Evolutionary conservation across 2,329 filamentous ascomycete genomes (phyloP).

Genomic region (Beauveria medogensis): DNA sequence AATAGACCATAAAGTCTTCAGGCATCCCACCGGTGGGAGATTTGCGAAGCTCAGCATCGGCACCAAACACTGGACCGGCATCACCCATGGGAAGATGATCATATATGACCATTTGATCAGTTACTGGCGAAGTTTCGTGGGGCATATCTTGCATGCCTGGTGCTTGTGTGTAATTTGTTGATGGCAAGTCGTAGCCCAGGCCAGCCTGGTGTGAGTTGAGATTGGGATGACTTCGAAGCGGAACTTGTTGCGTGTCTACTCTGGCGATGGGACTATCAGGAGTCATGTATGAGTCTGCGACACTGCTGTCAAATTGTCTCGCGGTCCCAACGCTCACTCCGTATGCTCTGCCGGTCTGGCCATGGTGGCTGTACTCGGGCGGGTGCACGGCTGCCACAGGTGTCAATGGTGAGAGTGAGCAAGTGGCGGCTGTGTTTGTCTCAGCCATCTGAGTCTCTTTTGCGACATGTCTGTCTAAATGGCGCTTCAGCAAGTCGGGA

Average conservation of each 20-base stretch:
- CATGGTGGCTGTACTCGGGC: not conserved
- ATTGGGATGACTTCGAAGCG: not conserved
- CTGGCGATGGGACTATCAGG: not conserved
- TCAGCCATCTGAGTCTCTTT: constrained; percentile 56
- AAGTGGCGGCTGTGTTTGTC: not conserved
- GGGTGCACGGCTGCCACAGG: not conserved
- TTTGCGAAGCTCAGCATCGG: constrained; percentile 68
- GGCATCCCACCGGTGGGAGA: constrained; percentile 78
- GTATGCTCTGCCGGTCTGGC: not conserved
- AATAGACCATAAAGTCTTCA: constrained; percentile 78
- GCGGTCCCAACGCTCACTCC: not conserved
- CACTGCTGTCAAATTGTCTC: not conserved
- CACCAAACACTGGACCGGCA: constrained; percentile 80
- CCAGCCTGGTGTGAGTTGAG: not conserved
- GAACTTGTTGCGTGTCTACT: not conserved
- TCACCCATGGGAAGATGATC: constrained; percentile 56
- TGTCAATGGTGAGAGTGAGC: constrained; percentile 1
- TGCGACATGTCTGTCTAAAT: constrained; percentile 72
- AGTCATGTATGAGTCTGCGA: not conserved
- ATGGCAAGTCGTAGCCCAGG: not conserved
- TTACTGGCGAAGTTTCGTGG: not conserved
- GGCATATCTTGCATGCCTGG: not conserved
- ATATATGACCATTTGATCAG: constrained; percentile 50
- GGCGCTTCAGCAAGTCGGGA: constrained; percentile 82
- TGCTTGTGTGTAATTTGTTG: not conserved